Evolutionary conservation across 176 grass and related monocot genomes (phyloP), one percentile per base, ranked within the genome.

Genomic region (Ampelocalamus luodianensis): DNA sequence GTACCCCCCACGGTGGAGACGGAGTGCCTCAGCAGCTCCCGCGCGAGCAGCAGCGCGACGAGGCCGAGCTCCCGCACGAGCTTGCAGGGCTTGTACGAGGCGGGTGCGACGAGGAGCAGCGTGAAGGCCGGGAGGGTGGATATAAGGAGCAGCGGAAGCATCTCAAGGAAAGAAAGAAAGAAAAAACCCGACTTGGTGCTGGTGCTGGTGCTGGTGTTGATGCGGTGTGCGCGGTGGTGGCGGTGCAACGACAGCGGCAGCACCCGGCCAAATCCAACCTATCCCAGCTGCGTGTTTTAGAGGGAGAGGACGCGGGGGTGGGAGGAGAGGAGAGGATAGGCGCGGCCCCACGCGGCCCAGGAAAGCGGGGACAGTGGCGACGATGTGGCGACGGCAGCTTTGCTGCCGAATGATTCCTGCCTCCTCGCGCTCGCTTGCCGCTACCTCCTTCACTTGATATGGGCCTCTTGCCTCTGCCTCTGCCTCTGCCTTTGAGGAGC

Each of bases 51-150:
- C 51, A 84, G 68, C 36, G 76, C 85, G 76, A 91, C 81, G 76
- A 91, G 85, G 36, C 76, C 89, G 23, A 91, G 89, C 24, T 91
- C 89, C 5, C 85, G 81, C 36, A 50, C 43, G 6, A 91, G 85
- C 85, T 91, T 91, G 79, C 89, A 83, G 85, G 74, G 74, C 85
- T 73, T 87, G 61, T 42, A 65, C 71, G 74, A 69, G 61, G 89
- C 70, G 44, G 43, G 76, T 49, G 76, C 85, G 70, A 78, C 70
- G 62, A 91, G 81, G 24, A 91, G 85, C 89, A 91, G 89, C 85
- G 89, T 87, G 89, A 91, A 91, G 89, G 89, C 84, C 84, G 88
- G 85, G 80, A 91, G 23, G 24, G 89, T 91, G 81, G 89, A 91
- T 91, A 88, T 91, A 91, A 91, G 85, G 51, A 91, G 89, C 70